A percentile compares a stretch with the other conserved stretches of the same genome.
phyloP scores from a whole-genome alignment of 1,284 basidiomycete species.

The Phellinidium pouzarii region DNA sequence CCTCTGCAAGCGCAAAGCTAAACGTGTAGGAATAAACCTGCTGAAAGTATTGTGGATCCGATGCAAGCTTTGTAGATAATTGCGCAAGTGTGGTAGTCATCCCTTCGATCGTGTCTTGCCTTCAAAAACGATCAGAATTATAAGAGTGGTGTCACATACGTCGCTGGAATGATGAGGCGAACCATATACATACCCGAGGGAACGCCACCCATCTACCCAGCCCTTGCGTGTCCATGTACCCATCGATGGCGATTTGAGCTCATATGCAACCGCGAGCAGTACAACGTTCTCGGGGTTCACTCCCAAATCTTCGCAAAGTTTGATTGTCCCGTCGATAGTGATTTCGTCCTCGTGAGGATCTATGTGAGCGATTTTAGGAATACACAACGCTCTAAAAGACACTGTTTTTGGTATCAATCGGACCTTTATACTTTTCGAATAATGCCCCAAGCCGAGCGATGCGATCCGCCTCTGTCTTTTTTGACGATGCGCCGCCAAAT shows the following conservation, averaged over 20 bases:
- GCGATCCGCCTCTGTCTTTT: slow-evolving; percentile 11
- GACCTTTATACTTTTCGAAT: slow-evolving; percentile 80
- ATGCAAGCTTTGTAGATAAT: slow-evolving; percentile 58
- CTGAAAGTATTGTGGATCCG: slow-evolving; percentile 73
- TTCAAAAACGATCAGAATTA: slow-evolving; percentile 26
- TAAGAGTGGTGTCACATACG: neutral
- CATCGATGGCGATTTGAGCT: slow-evolving; percentile 66
- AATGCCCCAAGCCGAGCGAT: slow-evolving; percentile 43
- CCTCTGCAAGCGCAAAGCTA: slow-evolving; percentile 74
- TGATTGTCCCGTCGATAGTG: slow-evolving; percentile 68
- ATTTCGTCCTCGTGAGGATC: slow-evolving; percentile 57
- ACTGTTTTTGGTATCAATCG: slow-evolving; percentile 18
- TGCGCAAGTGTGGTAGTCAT: slow-evolving; percentile 59
- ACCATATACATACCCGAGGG: slow-evolving; percentile 45
- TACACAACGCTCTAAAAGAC: neutral
- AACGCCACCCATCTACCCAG: slow-evolving; percentile 80
- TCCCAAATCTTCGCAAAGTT: slow-evolving; percentile 59
- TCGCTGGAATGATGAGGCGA: neutral
- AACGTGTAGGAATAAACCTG: slow-evolving; percentile 89
- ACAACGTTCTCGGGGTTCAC: slow-evolving; percentile 74
- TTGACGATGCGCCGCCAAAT: slow-evolving; percentile 33
- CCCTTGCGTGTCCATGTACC: slow-evolving; percentile 73
- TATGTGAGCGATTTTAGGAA: slow-evolving; percentile 23
- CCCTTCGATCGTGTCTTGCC: slow-evolving; percentile 63
- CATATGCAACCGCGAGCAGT: slow-evolving; percentile 69